A percentile compares a stretch with the other conserved stretches of the same genome.
These are phyloP conservation scores for Pseudogymnoascus sp. DNA, from an alignment of 2,329 filamentous ascomycete genomes.

Conservation along the genomic window DNA sequence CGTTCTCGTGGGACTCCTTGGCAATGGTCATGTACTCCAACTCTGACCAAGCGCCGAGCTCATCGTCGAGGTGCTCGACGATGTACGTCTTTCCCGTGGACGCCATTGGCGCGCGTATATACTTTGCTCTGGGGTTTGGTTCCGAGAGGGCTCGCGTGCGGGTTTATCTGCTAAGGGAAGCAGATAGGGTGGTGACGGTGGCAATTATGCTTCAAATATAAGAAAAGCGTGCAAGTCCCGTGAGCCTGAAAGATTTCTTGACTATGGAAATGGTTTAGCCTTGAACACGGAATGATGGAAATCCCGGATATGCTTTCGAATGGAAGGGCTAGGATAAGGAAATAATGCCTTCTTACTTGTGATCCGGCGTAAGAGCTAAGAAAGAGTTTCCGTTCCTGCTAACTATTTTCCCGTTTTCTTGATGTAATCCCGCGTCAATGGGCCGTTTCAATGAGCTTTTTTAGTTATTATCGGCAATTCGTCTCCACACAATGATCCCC, in stretches of 20 bases:
- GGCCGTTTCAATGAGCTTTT: neutral
- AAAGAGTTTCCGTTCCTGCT: neutral
- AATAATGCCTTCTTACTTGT: neutral
- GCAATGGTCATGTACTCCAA: slow-evolving; percentile 89
- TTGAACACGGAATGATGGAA: neutral
- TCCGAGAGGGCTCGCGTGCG: neutral
- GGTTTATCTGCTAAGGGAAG: too few relatives aligned
- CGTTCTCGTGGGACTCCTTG: slow-evolving; percentile 62
- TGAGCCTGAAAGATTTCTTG: neutral
- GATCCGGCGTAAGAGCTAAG: neutral
- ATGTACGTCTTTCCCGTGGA: slow-evolving; percentile 65
- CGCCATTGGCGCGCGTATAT: slow-evolving; percentile 30
- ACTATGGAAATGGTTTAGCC: neutral
- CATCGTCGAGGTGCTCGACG: slow-evolving; percentile 92
- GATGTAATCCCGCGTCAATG: slow-evolving; percentile 6
- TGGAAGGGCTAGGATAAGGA: neutral
- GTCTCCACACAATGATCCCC: neutral
- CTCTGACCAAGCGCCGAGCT: slow-evolving; percentile 88
- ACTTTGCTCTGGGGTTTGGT: neutral
- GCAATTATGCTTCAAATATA: neutral
- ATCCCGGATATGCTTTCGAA: neutral
- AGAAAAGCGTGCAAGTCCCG: slow-evolving; percentile 1
- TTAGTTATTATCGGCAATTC: slow-evolving; percentile 7
- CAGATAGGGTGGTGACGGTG: neutral
- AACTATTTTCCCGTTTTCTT: neutral